Conservation (phyloP, 768 basidiomycete genomes). For the Pleurotus pulmonarius region DNA sequence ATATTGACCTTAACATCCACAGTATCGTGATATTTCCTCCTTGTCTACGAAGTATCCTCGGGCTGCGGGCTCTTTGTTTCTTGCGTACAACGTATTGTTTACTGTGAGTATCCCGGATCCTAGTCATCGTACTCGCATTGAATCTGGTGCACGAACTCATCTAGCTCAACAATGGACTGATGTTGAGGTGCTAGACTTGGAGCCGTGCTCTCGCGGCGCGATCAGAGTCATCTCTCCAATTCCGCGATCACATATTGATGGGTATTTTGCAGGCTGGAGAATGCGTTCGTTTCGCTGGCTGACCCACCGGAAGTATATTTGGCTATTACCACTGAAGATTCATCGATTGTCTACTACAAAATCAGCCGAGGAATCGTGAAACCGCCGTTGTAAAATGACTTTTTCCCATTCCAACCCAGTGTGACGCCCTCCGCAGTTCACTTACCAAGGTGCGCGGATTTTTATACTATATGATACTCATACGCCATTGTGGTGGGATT, state of each 20-base stretch:
- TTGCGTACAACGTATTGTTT: conserved; percentile 69
- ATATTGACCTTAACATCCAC: background rate
- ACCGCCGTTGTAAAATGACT: conserved; percentile 45
- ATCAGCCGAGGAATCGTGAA: conserved; percentile 76
- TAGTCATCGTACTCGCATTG: background rate
- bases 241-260: background rate
- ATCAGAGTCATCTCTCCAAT: conserved; percentile 34
- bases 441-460: no score
- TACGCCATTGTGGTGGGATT: no score
- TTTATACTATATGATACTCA: no score
- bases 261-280: conserved; percentile 43
- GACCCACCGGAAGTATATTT: conserved; percentile 53
- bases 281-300: conserved; percentile 50
- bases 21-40: conserved; percentile 46
- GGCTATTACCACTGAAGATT: conserved; percentile 72
- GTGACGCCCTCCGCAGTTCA: no score
- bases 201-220: conserved; percentile 47
- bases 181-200: conserved; percentile 31
- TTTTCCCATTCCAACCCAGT: background rate
- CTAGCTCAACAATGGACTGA: conserved; percentile 73
- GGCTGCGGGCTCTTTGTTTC: conserved; percentile 59
- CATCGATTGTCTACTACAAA: conserved; percentile 84
- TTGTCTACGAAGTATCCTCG: conserved; percentile 59
- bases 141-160: background rate
- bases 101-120: conserved; percentile 35